Percentiles rank a stretch among this genome's conserved stretches.
phyloP scores from a whole-genome alignment of 2,329 filamentous ascomycete genomes.

The Penicillium verrucosum region DNA sequence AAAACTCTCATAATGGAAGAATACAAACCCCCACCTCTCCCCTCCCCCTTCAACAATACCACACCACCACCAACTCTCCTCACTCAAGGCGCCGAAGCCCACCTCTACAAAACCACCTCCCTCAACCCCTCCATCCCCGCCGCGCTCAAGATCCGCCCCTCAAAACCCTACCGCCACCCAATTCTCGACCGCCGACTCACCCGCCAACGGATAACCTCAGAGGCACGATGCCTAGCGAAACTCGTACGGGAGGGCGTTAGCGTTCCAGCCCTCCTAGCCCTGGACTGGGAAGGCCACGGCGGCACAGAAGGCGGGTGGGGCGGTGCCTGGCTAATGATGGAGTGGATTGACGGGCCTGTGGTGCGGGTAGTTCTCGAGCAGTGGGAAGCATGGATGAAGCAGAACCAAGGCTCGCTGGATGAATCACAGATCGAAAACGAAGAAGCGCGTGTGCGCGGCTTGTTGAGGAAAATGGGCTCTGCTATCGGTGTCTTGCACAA shows the following conservation, averaged over 20 bases:
- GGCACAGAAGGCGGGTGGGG: slow-evolving; percentile 52
- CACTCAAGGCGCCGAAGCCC: slow-evolving; percentile 92
- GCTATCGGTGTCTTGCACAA: slow-evolving; percentile 75
- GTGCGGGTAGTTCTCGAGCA: slow-evolving; percentile 68
- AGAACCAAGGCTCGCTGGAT: slow-evolving; percentile 31
- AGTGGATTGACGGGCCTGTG: slow-evolving; percentile 75
- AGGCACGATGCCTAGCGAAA: slow-evolving; percentile 79
- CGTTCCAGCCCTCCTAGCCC: slow-evolving; percentile 76
- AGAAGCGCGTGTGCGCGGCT: slow-evolving; percentile 53
- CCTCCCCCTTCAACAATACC: slow-evolving; percentile 62
- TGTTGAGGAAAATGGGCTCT: slow-evolving; percentile 69
- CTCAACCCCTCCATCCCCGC: slow-evolving; percentile 65
- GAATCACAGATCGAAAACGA: slow-evolving; percentile 34
- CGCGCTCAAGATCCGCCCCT: slow-evolving; percentile 86
- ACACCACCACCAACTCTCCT: slow-evolving; percentile 66
- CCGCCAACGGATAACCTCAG: slow-evolving; percentile 78
- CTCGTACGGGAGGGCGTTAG: slow-evolving; percentile 73
- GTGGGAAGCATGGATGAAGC: slow-evolving; percentile 56
- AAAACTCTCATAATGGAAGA: slow-evolving; percentile 16
- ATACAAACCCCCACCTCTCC: slow-evolving; percentile 49
- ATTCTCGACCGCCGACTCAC: slow-evolving; percentile 84
- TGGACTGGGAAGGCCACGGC: slow-evolving; percentile 62
- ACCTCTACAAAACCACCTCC: slow-evolving; percentile 83
- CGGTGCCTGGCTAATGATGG: slow-evolving; percentile 74
- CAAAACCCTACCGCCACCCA: slow-evolving; percentile 89